Conservation (phyloP, 305 asterid species). For the Solanum hybrid region DNA sequence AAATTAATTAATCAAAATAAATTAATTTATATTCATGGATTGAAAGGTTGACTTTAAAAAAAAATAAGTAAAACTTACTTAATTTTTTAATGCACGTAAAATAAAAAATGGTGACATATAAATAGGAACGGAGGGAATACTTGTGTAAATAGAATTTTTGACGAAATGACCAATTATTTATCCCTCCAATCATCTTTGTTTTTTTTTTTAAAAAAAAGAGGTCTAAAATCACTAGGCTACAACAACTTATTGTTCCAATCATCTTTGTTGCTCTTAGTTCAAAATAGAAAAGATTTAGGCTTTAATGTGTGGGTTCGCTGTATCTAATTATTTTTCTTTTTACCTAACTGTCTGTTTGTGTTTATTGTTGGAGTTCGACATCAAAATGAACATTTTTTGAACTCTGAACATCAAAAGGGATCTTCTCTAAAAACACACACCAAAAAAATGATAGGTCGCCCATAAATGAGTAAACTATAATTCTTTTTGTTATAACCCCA, state of each 20-base stretch:
- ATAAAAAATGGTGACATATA: too few relatives aligned
- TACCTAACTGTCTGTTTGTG: neutral
- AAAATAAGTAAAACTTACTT: too few relatives aligned
- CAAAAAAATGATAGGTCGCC: fast-evolving
- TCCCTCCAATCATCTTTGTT: too few relatives aligned
- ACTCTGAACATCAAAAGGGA: fast-evolving
- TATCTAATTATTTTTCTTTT: neutral
- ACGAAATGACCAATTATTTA: neutral
- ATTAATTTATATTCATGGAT: too few relatives aligned
- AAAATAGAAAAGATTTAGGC: neutral
- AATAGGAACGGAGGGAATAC: too few relatives aligned
- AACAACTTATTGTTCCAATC: too few relatives aligned
- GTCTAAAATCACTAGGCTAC: too few relatives aligned
- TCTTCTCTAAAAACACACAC: fast-evolving
- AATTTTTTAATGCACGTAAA: too few relatives aligned
- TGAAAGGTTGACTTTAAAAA: too few relatives aligned
- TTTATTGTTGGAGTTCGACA: neutral
- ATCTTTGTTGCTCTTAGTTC: neutral
- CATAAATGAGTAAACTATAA: neutral
- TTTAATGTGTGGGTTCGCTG: fast-evolving
- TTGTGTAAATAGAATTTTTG: neutral
- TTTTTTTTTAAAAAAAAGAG: too few relatives aligned
- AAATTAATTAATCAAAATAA: too few relatives aligned
- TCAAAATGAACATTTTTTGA: fast-evolving
- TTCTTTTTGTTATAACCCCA: neutral